Evolutionary conservation across 495 filamentous ascomycete species (phyloP).

Genomic region (Xylaria flabelliformis): DNA sequence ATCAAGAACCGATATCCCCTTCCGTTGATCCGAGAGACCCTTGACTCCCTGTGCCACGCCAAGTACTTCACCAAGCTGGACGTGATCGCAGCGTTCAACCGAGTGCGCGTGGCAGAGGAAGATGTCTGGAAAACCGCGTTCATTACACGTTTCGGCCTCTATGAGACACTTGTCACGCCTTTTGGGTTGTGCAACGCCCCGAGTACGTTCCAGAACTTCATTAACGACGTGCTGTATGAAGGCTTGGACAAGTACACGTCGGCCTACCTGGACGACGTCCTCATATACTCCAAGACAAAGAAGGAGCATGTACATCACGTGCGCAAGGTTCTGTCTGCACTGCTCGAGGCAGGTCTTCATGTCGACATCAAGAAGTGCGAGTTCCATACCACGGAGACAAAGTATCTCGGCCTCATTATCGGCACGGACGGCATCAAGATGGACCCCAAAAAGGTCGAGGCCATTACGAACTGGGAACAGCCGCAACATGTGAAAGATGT

Average conservation of each 20-base stretch:
- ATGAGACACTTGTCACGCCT: neutral
- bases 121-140: constrained; percentile 3
- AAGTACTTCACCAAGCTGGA: constrained; percentile 4
- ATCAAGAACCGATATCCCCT: constrained; percentile 8
- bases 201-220: neutral
- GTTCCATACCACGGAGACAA: neutral
- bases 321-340: neutral
- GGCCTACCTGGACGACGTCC: constrained; percentile 5
- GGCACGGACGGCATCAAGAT: neutral
- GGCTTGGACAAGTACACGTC: neutral
- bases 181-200: neutral
- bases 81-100: neutral
- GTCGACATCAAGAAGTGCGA: neutral
- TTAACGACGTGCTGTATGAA: neutral
- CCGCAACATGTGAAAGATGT: neutral
- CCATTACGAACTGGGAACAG: neutral
- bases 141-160: neutral
- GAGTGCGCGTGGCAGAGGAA: neutral
- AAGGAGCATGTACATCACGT: neutral
- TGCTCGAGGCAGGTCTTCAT: neutral
- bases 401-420: neutral
- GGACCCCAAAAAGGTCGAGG: neutral
- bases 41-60: neutral
- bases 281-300: neutral
- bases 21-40: neutral